These are phyloP conservation scores for Pseudogymnoascus sp. DNA, from an alignment of 2,329 filamentous ascomycete genomes.

Conservation along the genomic window DNA sequence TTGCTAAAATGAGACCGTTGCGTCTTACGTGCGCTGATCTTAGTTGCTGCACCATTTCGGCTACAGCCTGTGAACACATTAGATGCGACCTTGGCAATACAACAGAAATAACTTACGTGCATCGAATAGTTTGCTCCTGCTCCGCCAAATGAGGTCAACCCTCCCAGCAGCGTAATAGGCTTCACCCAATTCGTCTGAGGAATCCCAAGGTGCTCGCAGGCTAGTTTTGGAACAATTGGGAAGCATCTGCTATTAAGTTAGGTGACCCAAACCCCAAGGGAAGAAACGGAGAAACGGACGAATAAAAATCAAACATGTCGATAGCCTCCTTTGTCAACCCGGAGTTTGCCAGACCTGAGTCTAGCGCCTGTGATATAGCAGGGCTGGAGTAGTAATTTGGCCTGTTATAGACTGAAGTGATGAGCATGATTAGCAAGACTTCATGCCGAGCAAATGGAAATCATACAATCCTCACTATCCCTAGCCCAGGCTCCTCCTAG, in stretches of 20 bases:
- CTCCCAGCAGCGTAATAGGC: conserved; percentile 56
- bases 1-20: conserved; percentile 55
- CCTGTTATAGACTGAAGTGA: conserved; percentile 51
- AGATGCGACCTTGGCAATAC: neutral
- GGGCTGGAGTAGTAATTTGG: conserved; percentile 52
- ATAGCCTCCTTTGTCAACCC: conserved; percentile 44
- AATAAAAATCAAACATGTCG: conserved; percentile 59
- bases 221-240: conserved; percentile 62
- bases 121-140: conserved; percentile 67
- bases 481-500: conserved; percentile 56
- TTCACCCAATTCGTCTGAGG: conserved; percentile 40
- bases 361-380: conserved; percentile 51
- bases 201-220: conserved; percentile 52
- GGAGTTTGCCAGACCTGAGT: conserved; percentile 44
- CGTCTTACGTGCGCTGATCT: conserved; percentile 36
- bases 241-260: conserved; percentile 47
- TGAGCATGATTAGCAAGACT: neutral
- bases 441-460: neutral
- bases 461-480: conserved; percentile 48
- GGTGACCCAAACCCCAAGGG: neutral
- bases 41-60: conserved; percentile 49
- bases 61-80: conserved; percentile 36
- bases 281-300: conserved; percentile 30
- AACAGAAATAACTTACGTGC: conserved; percentile 42
- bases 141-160: conserved; percentile 61